phyloP scores from a whole-genome alignment of 768 basidiomycete genomes.

The Mycena polygramma region DNA sequence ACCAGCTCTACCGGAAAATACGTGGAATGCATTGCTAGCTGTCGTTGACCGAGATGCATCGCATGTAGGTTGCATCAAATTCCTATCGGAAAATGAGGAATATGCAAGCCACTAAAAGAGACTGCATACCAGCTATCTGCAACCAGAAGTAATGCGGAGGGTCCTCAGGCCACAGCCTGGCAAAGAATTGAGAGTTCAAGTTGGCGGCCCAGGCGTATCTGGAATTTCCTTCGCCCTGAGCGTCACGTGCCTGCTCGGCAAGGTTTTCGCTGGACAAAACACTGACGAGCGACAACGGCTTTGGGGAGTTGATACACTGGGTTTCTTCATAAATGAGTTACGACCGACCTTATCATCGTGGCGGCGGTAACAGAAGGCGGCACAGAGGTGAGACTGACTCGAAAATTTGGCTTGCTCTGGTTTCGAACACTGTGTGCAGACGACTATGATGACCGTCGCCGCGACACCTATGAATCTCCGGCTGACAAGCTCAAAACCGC shows the following conservation, averaged over 20 bases:
- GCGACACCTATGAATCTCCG: conserved; percentile 75
- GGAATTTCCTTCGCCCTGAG: neutral
- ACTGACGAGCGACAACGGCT: conserved; percentile 30
- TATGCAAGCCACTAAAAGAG: neutral
- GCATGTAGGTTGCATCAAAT: conserved; percentile 78
- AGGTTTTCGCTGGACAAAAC: conserved; percentile 5
- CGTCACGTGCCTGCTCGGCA: conserved; percentile 13
- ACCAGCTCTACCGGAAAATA: conserved; percentile 30
- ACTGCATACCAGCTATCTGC: conserved; percentile 33
- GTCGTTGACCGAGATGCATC: conserved; percentile 72
- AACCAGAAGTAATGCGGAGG: neutral
- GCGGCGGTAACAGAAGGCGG: conserved; percentile 62
- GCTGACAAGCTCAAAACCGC: conserved; percentile 77
- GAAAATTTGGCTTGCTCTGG: conserved; percentile 38
- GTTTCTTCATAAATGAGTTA: conserved; percentile 63
- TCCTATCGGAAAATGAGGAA: conserved; percentile 22
- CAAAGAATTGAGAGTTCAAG: neutral
- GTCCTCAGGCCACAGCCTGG: conserved; percentile 24
- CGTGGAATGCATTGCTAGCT: conserved; percentile 58
- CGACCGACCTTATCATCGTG: conserved; percentile 62
- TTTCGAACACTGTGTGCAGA: conserved; percentile 55
- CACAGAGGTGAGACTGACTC: conserved; percentile 64
- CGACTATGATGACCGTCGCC: conserved; percentile 77
- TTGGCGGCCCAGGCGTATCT: neutral
- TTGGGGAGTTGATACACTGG: conserved; percentile 38